A percentile compares a stretch with the other conserved stretches of the same genome.
Evolutionary conservation across 805 yeast genomes (phyloP).

Genomic region (Saccharomyces jurei): DNA sequence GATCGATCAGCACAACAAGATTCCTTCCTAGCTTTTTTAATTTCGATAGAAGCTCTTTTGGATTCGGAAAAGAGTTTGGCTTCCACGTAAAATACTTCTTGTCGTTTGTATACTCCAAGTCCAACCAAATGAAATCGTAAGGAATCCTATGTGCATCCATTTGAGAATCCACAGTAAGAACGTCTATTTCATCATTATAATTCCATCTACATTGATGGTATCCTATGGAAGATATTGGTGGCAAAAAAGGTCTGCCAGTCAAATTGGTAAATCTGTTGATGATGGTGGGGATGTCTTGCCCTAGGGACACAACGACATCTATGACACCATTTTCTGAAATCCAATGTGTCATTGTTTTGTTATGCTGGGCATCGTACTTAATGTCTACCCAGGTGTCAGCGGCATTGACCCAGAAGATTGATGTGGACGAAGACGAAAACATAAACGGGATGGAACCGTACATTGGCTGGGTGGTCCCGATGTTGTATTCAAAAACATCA

Average conservation of each 20-base stretch:
- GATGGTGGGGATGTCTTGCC: constrained; percentile 46
- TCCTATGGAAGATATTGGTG: constrained; percentile 72
- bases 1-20: constrained; percentile 80
- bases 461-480: constrained; percentile 79
- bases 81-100: constrained; percentile 94
- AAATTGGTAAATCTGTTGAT: constrained; percentile 54
- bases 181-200: constrained; percentile 82
- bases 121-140: constrained; percentile 89
- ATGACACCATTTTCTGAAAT: constrained; percentile 83
- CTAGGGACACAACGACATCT: constrained; percentile 66
- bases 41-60: constrained; percentile 54
- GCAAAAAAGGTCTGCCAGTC: constrained; percentile 68
- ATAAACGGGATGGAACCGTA: constrained; percentile 91
- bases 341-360: constrained; percentile 65
- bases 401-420: constrained; percentile 84
- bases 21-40: constrained; percentile 70
- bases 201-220: constrained; percentile 98
- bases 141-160: constrained; percentile 76
- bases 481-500: constrained; percentile 90
- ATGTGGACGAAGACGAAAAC: constrained; percentile 61
- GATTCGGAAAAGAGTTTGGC: constrained; percentile 62
- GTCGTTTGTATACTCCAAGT: constrained; percentile 80
- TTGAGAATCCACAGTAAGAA: constrained; percentile 55
- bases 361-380: constrained; percentile 12
- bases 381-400: constrained; percentile 91